Evolutionary conservation across 208 protist species (phyloP), one percentile per base, ranked within the genome.

Genomic region (Novymonas esmeraldas): DNA sequence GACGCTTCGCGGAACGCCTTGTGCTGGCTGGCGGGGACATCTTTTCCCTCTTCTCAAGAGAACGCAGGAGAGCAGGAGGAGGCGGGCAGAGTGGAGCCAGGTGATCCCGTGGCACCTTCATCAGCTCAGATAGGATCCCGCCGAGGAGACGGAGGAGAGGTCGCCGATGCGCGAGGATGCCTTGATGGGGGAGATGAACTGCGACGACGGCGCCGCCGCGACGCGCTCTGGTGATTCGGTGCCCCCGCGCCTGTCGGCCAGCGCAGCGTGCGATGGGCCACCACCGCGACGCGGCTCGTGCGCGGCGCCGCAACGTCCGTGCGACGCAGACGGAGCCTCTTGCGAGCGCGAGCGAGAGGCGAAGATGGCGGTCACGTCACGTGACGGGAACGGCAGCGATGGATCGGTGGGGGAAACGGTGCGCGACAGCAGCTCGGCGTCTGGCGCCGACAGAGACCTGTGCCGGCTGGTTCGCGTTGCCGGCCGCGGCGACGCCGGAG

Each of bases 91-190:
- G n/a, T n/a, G n/a, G n/a, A n/a, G n/a, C n/a, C n/a, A n/a, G n/a
- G n/a, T n/a, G n/a, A n/a, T n/a, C n/a, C n/a, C n/a, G n/a, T n/a
- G 28, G 45, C 41, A 10, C 14, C 18, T 14, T 24, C 61, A 4
- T 51, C 31, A n/a, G 6, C 44, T 60, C 51, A 70, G 14, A 33
- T 76, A 72, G 11, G 65, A 72, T 3, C 34, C 48, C 14, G 64
- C 64, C 13, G 66, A 72, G 28, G 66, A 72, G 14, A 44, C 3
- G 54, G 48, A 64, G n/a, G 56, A 64, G 2, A 72, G 28, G 3
- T 72, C 49, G 22, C 45, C 33, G 18, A 52, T 16, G 18, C 2
- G 6, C 26, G 41, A 54, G 7, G n/a, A 9, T 2, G 39, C 44
- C 20, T 52, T 50, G 36, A 60, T 60, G n/a, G 50, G 62, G 2